Conservation (phyloP, 2,329 filamentous ascomycete genomes). For the Pseudogymnoascus sp. region DNA sequence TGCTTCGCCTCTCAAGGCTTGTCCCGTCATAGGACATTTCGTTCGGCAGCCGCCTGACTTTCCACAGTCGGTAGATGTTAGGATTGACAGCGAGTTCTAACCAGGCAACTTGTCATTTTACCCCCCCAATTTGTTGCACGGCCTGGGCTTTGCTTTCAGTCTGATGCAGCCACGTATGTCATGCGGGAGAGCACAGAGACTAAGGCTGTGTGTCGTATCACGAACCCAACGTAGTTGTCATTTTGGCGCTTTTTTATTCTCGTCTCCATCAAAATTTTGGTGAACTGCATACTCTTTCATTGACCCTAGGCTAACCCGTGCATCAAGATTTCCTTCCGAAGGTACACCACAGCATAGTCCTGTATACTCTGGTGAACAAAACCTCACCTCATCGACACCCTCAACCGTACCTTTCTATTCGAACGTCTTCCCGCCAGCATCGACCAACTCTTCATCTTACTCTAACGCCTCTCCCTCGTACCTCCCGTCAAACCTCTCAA, state of each 20-base stretch:
- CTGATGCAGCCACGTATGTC: slow-evolving; percentile 7
- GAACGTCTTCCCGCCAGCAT: slow-evolving; percentile 23
- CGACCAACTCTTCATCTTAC: slow-evolving; percentile 26
- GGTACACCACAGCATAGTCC: slow-evolving; percentile 21
- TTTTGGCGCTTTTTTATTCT: slow-evolving; percentile 3
- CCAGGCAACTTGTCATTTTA: slow-evolving; percentile 6
- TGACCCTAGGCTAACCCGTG: background rate
- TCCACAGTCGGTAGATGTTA: background rate
- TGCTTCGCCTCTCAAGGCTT: background rate
- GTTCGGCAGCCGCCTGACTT: slow-evolving; percentile 1
- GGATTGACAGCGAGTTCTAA: background rate
- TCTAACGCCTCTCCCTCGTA: slow-evolving; percentile 24
- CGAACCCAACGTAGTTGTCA: slow-evolving; percentile 9
- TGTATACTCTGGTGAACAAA: slow-evolving; percentile 27
- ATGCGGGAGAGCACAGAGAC: slow-evolving; percentile 2
- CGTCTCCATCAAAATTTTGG: background rate
- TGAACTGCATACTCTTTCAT: slow-evolving; percentile 2
- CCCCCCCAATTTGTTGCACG: background rate
- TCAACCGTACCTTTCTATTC: slow-evolving; percentile 25
- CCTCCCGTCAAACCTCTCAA: slow-evolving; percentile 20
- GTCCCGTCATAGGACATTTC: background rate
- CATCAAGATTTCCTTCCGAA: slow-evolving; percentile 4
- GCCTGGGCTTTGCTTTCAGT: slow-evolving; percentile 2
- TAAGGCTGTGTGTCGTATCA: slow-evolving; percentile 3
- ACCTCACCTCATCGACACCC: slow-evolving; percentile 23